phyloP scores from a whole-genome alignment of 1,284 basidiomycete species.

The Moniliophthora roreri region DNA sequence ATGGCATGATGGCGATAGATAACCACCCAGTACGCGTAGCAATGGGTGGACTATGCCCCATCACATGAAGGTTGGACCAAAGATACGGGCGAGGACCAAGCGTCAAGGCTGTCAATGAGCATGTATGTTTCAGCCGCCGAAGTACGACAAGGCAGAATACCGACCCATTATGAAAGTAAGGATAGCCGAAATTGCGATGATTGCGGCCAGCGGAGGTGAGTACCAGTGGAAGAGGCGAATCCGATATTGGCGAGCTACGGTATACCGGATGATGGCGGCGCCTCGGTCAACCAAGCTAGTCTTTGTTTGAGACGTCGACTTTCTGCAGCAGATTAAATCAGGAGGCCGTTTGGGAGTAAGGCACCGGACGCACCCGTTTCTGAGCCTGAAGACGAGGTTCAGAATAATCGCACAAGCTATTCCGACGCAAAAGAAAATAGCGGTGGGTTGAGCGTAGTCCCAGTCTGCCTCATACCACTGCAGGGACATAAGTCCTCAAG shows the following conservation, averaged over 20 bases:
- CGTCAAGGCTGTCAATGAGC: conserved; percentile 23
- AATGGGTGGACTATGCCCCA: conserved; percentile 38
- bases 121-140: not conserved
- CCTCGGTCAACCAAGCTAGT: conserved; percentile 18
- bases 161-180: conserved; percentile 31
- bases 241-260: conserved; percentile 25
- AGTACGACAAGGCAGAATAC: not conserved
- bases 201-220: conserved; percentile 32
- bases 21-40: conserved; percentile 36
- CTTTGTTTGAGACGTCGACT: not conserved
- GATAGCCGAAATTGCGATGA: conserved; percentile 28
- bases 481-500: not conserved
- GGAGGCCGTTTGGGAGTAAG: too few species aligned
- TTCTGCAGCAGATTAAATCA: too few species aligned
- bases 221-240: conserved; percentile 25
- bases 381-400: conserved; percentile 1
- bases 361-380: conserved; percentile 7
- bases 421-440: conserved; percentile 30
- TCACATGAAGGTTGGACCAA: conserved; percentile 27
- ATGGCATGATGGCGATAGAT: conserved; percentile 33
- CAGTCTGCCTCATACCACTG: conserved; percentile 31
- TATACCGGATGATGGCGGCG: conserved; percentile 24
- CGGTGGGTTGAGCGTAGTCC: conserved; percentile 30
- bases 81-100: conserved; percentile 34
- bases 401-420: conserved; percentile 20